phyloP scores from a whole-genome alignment of 768 basidiomycete species.

The Boletus rufocinnamomeus region DNA sequence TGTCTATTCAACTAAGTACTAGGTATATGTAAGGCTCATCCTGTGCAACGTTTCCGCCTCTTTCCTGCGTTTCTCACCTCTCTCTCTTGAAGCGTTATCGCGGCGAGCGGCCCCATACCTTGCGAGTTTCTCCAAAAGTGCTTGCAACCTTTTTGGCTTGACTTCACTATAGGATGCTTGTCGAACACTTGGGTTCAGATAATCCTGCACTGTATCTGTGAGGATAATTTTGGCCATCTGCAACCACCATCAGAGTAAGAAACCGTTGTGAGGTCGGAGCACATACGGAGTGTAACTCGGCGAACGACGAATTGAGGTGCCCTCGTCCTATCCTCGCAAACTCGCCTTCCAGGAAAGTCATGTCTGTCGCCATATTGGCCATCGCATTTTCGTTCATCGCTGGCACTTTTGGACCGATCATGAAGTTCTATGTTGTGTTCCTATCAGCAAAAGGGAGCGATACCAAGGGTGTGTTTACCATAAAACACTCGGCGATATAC shows the following conservation, averaged over 20 bases:
- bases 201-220: constrained; percentile 74
- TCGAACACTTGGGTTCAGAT: constrained; percentile 68
- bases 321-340: constrained; percentile 72
- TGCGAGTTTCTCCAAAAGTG: constrained; percentile 77
- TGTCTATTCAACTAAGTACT: constrained; percentile 2
- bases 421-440: constrained; percentile 56
- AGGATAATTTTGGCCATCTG: constrained; percentile 76
- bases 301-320: constrained; percentile 71
- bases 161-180: constrained; percentile 66
- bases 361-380: constrained; percentile 81
- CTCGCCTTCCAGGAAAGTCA: constrained; percentile 88
- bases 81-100: constrained; percentile 59
- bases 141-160: constrained; percentile 70
- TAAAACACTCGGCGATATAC: constrained; percentile 84
- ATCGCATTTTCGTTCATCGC: constrained; percentile 90
- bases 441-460: constrained; percentile 4
- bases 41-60: constrained; percentile 79
- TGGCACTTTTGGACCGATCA: constrained; percentile 71
- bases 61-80: constrained; percentile 69
- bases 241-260: constrained; percentile 9
- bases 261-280: neutral
- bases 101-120: constrained; percentile 64
- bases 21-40: constrained; percentile 36
- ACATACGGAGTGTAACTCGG: constrained; percentile 77
- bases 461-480: constrained; percentile 55